Evolutionary conservation across 257 asterid species (phyloP), one percentile per base, ranked within the genome.

Genomic region (Ilex aquifolium): DNA sequence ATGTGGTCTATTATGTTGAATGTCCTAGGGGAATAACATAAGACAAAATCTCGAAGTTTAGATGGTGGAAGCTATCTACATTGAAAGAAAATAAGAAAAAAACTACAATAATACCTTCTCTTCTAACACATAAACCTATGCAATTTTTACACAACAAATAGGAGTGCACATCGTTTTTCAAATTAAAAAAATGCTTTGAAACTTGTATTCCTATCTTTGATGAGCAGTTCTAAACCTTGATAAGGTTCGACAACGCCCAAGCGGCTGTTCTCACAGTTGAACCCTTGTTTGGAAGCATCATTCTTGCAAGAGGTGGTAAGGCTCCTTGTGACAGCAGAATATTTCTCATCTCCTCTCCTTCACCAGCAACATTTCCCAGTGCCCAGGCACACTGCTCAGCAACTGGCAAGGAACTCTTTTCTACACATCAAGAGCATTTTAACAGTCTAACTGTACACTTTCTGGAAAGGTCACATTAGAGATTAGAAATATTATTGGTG

Each of bases 341-440:
- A 67, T 58, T 82, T 78, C 99, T 77, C 66, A 93, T 76, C 65
- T 90, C 95, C 79, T 84, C 91, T 72, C 90, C 96, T 87, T 90
- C 99, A 57, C 95, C 96, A 31, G 99, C 95, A 69, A 93, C 95
- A 84, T 93, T 93, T 66, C 99, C 99, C 73, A 90, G 71, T 63
- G 97, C 97, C 99, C 99, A 90, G 36, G 99, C 95, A 63, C 99
- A 93, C 76, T 93, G 99, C 85, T 93, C 99, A 15, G 95, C 95
- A 31, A 93, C 97, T 71, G 85, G 95, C 59, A 69, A 68, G 13
- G 95, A 79, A 75, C 97, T 90, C 77, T 88, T 90, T 68, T 90
- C 98, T 91, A 75, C 69, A 69, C 56, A 65, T 32, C 32, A 51
- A 50, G 31, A 59, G 55, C 57, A 60, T 12, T 55, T 66, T 21